Evolutionary conservation across 2,329 filamentous ascomycete genomes (phyloP).

Genomic region (Delphinella strobiligena): DNA sequence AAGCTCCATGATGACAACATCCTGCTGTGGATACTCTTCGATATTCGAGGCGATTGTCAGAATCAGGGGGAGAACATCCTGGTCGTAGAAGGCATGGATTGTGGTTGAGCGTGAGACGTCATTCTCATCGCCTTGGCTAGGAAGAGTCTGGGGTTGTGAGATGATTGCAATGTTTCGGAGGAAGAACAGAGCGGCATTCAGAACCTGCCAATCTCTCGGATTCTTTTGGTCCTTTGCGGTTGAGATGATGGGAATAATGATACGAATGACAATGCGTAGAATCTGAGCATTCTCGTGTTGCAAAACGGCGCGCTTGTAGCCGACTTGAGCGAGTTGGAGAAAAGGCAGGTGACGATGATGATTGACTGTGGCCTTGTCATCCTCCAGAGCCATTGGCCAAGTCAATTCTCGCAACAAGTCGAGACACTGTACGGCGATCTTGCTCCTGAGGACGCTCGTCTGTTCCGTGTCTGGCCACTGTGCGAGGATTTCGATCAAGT

Average conservation of each 20-base stretch:
- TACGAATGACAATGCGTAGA: conserved; percentile 67
- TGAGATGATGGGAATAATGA: conserved; percentile 78
- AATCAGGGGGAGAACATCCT: conserved; percentile 79
- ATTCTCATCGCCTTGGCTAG: conserved; percentile 76
- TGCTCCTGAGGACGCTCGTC: conserved; percentile 63
- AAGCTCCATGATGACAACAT: conserved; percentile 80
- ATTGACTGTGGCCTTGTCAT: conserved; percentile 76
- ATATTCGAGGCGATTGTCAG: conserved; percentile 85
- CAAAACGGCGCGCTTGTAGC: conserved; percentile 80
- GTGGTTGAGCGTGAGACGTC: conserved; percentile 79
- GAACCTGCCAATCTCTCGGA: conserved; percentile 75
- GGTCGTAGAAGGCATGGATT: conserved; percentile 78
- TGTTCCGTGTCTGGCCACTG: conserved; percentile 65
- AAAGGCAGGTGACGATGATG: conserved; percentile 87
- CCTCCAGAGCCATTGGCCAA: conserved; percentile 77
- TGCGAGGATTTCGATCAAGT: conserved; percentile 79
- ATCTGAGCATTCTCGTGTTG: conserved; percentile 69
- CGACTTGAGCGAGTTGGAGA: conserved; percentile 73
- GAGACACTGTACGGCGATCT: conserved; percentile 72
- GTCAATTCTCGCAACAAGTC: conserved; percentile 87
- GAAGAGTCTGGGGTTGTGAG: conserved; percentile 56
- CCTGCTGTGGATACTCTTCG: conserved; percentile 84
- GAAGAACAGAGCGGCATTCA: conserved; percentile 81
- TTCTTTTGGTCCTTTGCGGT: conserved; percentile 62
- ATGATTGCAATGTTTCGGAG: conserved; percentile 84